These are phyloP conservation scores for Cladosporium sphaerospermum DNA, from an alignment of 2,329 filamentous ascomycete species.

Conservation along the genomic window DNA sequence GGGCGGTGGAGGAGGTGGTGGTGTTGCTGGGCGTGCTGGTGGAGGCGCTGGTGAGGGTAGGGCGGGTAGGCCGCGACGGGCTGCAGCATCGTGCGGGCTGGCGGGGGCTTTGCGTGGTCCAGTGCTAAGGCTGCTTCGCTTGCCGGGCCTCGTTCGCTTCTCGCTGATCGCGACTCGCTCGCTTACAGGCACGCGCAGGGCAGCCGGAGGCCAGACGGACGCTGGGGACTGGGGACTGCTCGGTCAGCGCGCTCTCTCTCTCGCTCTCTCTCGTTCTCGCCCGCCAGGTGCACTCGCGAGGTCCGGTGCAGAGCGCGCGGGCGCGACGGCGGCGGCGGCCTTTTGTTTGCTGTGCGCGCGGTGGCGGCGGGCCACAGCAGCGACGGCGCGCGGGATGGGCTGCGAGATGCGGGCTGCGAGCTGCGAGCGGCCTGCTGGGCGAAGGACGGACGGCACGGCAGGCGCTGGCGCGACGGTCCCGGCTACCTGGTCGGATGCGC, in stretches of 20 bases:
- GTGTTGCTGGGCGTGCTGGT: conserved; percentile 11
- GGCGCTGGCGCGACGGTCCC: conserved; percentile 5
- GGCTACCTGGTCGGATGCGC: conserved; percentile 11
- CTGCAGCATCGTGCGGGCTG: conserved; percentile 20
- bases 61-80: conserved; percentile 18
- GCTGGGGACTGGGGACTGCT: background rate
- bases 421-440: background rate
- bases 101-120: too few species aligned
- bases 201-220: conserved; percentile 2
- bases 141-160: background rate
- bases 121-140: too few species aligned
- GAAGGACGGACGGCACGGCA: background rate
- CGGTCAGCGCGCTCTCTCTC: background rate
- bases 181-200: background rate
- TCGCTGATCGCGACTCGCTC: conserved; percentile 3
- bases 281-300: background rate
- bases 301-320: conserved; percentile 5
- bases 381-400: background rate
- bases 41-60: conserved; percentile 14
- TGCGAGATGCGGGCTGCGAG: background rate
- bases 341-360: conserved; percentile 7
- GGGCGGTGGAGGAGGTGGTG: conserved; percentile 20
- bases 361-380: background rate
- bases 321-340: background rate
- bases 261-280: background rate